phyloP scores from a whole-genome alignment of 805 yeast genomes.

The Hanseniaspora valbyensis region DNA sequence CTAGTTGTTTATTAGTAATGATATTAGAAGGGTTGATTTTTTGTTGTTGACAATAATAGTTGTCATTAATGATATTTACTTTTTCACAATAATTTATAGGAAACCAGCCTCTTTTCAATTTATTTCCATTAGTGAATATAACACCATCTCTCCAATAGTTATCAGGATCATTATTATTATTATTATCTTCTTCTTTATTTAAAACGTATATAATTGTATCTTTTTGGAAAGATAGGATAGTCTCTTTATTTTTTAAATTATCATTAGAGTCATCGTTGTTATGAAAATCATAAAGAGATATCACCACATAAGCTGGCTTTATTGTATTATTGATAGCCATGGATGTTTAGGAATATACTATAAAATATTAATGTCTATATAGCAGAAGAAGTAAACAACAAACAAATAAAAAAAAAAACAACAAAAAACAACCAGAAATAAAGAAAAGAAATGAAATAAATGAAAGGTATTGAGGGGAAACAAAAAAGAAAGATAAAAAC shows the following conservation, averaged over 20 bases:
- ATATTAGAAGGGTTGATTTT: constrained; percentile 3
- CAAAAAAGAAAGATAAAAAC: no score
- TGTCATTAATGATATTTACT: constrained; percentile 5
- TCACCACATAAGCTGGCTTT: constrained; percentile 21
- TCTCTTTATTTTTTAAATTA: not conserved
- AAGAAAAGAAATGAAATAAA: no score
- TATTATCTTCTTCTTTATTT: constrained; percentile 30
- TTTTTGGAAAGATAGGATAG: constrained; percentile 24
- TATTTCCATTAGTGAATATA: constrained; percentile 24
- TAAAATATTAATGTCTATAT: no score
- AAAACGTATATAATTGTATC: constrained; percentile 66
- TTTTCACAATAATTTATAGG: constrained; percentile 43
- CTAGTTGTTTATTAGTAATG: not conserved
- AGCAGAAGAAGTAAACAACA: no score
- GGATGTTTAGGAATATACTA: no score
- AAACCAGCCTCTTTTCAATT: constrained; percentile 63
- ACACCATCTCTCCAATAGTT: constrained; percentile 89
- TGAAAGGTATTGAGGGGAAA: no score
- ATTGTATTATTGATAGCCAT: no score
- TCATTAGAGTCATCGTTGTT: constrained; percentile 15
- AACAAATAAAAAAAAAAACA: no score
- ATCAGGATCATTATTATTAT: constrained; percentile 22
- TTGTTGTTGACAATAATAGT: constrained; percentile 3
- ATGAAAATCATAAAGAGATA: constrained; percentile 18
- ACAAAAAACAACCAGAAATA: no score